A percentile compares a stretch with the other conserved stretches of the same genome.
Conservation (phyloP, 2,329 filamentous ascomycete genomes). For the Fusarium sp. region DNA sequence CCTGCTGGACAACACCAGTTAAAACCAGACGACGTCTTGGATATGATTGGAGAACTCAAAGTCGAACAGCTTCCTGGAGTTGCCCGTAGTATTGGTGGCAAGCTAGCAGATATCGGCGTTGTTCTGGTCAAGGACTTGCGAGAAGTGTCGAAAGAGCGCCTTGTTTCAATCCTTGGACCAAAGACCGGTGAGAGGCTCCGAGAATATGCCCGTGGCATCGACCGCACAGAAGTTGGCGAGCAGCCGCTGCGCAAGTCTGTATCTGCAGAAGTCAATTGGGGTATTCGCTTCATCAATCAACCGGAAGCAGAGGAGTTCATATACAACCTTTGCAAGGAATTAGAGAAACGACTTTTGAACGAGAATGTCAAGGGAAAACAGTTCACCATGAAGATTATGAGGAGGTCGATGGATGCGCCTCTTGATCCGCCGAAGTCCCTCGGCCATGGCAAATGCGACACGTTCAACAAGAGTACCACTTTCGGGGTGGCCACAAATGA, state of each 20-base stretch:
- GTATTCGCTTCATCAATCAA: slow-evolving; percentile 92
- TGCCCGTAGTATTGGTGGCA: slow-evolving; percentile 88
- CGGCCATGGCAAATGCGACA: slow-evolving; percentile 94
- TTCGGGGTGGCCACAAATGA: slow-evolving; percentile 89
- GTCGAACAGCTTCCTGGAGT: slow-evolving; percentile 90
- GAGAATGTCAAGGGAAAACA: slow-evolving; percentile 89
- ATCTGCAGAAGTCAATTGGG: slow-evolving; percentile 98
- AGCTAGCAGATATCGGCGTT: slow-evolving; percentile 87
- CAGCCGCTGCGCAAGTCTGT: slow-evolving; percentile 91
- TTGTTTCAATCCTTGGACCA: slow-evolving; percentile 80
- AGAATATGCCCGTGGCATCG: slow-evolving; percentile 91
- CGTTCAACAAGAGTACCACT: slow-evolving; percentile 86
- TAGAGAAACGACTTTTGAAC: slow-evolving; percentile 82
- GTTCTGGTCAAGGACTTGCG: slow-evolving; percentile 86
- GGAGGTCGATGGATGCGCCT: slow-evolving; percentile 84
- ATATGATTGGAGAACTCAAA: slow-evolving; percentile 80
- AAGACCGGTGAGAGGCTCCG: slow-evolving; percentile 93
- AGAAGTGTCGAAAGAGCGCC: slow-evolving; percentile 77
- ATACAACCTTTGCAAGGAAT: slow-evolving; percentile 82
- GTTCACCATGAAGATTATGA: slow-evolving; percentile 95
- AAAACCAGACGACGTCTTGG: slow-evolving; percentile 80
- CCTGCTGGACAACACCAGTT: slow-evolving; percentile 93
- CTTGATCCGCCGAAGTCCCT: slow-evolving; percentile 93
- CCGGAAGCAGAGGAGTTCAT: slow-evolving; percentile 95
- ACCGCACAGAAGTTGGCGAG: slow-evolving; percentile 85